Evolutionary conservation across 2,329 filamentous ascomycete genomes (phyloP).

Genomic region (Aspergillus novoparasiticus): DNA sequence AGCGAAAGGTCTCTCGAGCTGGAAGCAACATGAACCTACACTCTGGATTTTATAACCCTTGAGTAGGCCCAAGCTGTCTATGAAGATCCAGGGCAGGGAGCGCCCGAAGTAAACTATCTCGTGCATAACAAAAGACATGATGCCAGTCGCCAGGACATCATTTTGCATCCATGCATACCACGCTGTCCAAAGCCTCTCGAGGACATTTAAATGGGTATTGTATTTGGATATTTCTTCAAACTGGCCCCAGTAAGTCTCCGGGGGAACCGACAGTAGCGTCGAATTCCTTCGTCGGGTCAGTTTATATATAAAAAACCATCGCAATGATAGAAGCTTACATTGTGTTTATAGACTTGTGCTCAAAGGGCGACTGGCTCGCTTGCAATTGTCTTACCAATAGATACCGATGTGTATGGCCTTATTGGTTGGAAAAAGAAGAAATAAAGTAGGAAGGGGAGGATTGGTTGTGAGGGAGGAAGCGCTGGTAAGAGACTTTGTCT

Average conservation of each 20-base stretch:
- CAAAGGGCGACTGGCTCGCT: neutral
- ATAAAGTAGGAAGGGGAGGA: neutral
- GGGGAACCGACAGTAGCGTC: slow-evolving; percentile 43
- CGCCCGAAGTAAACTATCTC: slow-evolving; percentile 94
- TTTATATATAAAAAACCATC: neutral
- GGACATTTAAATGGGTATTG: slow-evolving; percentile 83
- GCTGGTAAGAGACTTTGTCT: neutral
- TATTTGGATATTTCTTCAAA: slow-evolving; percentile 67
- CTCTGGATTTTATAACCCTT: slow-evolving; percentile 93
- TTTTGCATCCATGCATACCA: slow-evolving; percentile 99
- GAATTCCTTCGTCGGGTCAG: slow-evolving; percentile 47
- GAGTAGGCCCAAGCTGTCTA: slow-evolving; percentile 85
- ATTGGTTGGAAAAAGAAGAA: neutral
- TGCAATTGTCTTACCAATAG: neutral
- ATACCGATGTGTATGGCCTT: neutral
- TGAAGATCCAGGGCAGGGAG: slow-evolving; percentile 86
- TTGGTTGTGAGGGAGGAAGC: neutral
- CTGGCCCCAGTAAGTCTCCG: slow-evolving; percentile 66
- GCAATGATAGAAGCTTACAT: slow-evolving; percentile 22
- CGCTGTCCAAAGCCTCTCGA: slow-evolving; percentile 88
- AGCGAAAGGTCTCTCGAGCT: neutral
- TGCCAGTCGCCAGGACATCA: slow-evolving; percentile 91
- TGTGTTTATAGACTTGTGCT: slow-evolving; percentile 7
- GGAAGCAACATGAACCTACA: slow-evolving; percentile 51
- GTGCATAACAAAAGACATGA: slow-evolving; percentile 97